phyloP scores from a whole-genome alignment of 257 asterid species.

The Solanum sitiens region DNA sequence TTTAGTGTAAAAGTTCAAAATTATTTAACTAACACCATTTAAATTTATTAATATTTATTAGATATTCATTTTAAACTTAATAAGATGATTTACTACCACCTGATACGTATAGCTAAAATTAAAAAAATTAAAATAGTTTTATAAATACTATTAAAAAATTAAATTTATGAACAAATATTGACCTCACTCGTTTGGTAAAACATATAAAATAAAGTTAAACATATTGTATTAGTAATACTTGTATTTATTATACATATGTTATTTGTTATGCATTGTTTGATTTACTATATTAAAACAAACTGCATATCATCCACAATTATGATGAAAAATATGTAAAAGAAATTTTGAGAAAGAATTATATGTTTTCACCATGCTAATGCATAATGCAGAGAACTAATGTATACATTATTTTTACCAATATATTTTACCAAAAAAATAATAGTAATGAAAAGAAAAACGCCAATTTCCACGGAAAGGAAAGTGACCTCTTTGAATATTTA shows the following conservation, averaged over 20 bases:
- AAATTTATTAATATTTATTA: no score
- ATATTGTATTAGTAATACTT: not conserved
- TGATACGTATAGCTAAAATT: not conserved
- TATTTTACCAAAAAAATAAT: no score
- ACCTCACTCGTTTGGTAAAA: not conserved
- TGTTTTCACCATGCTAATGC: not conserved
- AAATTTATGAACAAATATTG: not conserved
- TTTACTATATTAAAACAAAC: no score
- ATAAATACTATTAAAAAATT: no score
- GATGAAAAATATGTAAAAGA: no score
- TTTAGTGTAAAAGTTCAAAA: not conserved
- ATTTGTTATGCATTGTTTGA: not conserved
- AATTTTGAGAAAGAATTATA: no score
- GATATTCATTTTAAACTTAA: not conserved
- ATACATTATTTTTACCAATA: no score
- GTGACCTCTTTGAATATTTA: not conserved
- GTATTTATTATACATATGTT: no score
- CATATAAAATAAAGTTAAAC: no score
- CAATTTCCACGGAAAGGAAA: not conserved
- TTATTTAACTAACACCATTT: not conserved
- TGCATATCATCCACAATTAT: not conserved
- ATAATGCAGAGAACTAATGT: not conserved
- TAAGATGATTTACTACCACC: not conserved
- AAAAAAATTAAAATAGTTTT: no score
- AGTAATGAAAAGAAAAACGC: not conserved